phyloP scores from a whole-genome alignment of 2,329 filamentous ascomycete species.

The Rhytidhysteron rufulum region DNA sequence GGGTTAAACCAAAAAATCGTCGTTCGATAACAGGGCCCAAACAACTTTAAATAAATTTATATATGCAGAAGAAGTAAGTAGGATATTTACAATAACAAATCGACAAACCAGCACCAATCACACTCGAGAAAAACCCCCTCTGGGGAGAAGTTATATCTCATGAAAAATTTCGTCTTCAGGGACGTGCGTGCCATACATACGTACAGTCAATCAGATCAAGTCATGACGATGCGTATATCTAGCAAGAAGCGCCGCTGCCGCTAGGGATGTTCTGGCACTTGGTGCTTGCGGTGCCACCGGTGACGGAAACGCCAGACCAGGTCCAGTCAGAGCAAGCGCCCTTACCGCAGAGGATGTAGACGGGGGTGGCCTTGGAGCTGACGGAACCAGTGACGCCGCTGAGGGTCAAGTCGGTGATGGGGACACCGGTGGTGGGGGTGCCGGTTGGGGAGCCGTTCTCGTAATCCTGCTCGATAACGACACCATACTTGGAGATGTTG shows the following conservation, averaged over 20 bases:
- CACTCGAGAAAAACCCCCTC: too few relatives aligned
- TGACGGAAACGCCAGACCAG: constrained; percentile 44
- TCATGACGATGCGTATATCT: too few relatives aligned
- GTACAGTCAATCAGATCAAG: too few relatives aligned
- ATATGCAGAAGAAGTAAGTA: too few relatives aligned
- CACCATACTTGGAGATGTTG: constrained; percentile 47
- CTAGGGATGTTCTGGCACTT: constrained; percentile 32
- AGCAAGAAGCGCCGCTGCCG: constrained; percentile 29
- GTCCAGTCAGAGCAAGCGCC: constrained; percentile 54
- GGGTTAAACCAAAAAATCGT: too few relatives aligned
- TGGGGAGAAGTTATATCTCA: too few relatives aligned
- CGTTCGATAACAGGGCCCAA: too few relatives aligned
- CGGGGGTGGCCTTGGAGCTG: constrained; percentile 28
- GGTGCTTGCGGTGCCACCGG: constrained; percentile 35
- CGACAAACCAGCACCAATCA: too few relatives aligned
- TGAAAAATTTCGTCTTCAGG: too few relatives aligned
- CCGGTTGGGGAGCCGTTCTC: constrained; percentile 44
- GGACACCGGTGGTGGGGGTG: constrained; percentile 45
- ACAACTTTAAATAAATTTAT: too few relatives aligned
- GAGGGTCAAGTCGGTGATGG: constrained; percentile 43
- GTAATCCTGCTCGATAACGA: constrained; percentile 53
- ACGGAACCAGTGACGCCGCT: constrained; percentile 40
- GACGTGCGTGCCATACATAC: too few relatives aligned
- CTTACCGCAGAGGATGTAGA: constrained; percentile 56
- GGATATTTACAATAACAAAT: too few relatives aligned